These are phyloP conservation scores for Aspergillus sp. DNA, from an alignment of 2,329 filamentous ascomycete genomes.

Conservation along the genomic window DNA sequence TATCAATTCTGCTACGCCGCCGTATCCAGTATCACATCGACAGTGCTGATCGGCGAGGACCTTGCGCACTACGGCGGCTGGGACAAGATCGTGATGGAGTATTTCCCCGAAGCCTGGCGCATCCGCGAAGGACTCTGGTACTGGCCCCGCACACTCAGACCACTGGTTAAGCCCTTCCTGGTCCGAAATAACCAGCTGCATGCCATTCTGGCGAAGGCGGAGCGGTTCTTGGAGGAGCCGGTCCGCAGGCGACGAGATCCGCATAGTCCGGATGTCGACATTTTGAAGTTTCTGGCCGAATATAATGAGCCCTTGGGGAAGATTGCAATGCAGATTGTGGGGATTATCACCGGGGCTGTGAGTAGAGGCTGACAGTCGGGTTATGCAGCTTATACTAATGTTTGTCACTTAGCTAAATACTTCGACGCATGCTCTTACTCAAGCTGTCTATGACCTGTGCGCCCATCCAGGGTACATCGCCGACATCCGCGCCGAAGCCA, in stretches of 20 bases:
- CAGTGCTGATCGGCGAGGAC: background rate
- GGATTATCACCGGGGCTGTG: background rate
- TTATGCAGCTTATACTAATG: background rate
- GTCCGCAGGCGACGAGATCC: background rate
- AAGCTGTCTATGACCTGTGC: background rate
- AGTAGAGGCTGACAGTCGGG: background rate
- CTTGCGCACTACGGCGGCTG: background rate
- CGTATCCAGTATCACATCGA: background rate
- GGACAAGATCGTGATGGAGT: background rate
- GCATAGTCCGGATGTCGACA: background rate
- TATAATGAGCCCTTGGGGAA: background rate
- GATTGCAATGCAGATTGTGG: background rate
- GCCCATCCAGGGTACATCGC: background rate
- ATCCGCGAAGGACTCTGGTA: background rate
- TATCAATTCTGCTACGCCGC: background rate
- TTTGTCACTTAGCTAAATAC: background rate
- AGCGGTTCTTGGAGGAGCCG: background rate
- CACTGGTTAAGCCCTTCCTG: background rate
- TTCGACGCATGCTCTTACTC: background rate
- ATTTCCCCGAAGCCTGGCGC: background rate
- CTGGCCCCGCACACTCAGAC: background rate
- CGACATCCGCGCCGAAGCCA: background rate
- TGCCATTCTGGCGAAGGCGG: background rate
- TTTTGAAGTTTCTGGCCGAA: background rate
- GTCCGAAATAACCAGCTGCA: background rate